These are phyloP conservation scores for Boechera retrofracta DNA, from an alignment of 345 rosid species.

Conservation along the genomic window DNA sequence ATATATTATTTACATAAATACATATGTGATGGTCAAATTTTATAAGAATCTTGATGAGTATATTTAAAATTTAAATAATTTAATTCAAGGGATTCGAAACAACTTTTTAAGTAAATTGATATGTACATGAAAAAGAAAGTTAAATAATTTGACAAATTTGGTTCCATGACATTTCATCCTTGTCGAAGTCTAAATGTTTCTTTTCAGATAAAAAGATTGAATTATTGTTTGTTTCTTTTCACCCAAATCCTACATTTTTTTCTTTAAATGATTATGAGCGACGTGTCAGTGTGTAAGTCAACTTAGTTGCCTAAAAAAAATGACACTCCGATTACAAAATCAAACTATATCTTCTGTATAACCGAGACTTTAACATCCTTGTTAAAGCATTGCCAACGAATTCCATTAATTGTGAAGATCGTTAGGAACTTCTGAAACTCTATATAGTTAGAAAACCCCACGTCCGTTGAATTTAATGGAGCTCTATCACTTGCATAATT, in stretches of 20 bases:
- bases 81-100: background rate
- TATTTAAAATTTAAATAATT: no score
- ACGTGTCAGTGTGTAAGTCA: background rate
- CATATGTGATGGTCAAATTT: background rate
- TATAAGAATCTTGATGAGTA: background rate
- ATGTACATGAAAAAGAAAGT: background rate
- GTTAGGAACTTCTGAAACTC: background rate
- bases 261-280: background rate
- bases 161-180: background rate
- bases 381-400: constrained; percentile 7
- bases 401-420: background rate
- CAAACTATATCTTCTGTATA: background rate
- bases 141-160: background rate
- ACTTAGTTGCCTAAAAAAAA: background rate
- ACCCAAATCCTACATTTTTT: no score
- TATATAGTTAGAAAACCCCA: background rate
- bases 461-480: background rate
- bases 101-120: no score
- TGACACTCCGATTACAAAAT: background rate
- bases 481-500: background rate
- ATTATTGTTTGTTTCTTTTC: no score
- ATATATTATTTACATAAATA: background rate
- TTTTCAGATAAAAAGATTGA: background rate
- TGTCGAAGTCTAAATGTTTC: background rate
- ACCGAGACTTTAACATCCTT: constrained; percentile 3